A percentile compares a stretch with the other conserved stretches of the same genome.
These are phyloP conservation scores for Oryza meyeriana DNA, from an alignment of 176 grass and related monocot genomes.

Conservation along the genomic window DNA sequence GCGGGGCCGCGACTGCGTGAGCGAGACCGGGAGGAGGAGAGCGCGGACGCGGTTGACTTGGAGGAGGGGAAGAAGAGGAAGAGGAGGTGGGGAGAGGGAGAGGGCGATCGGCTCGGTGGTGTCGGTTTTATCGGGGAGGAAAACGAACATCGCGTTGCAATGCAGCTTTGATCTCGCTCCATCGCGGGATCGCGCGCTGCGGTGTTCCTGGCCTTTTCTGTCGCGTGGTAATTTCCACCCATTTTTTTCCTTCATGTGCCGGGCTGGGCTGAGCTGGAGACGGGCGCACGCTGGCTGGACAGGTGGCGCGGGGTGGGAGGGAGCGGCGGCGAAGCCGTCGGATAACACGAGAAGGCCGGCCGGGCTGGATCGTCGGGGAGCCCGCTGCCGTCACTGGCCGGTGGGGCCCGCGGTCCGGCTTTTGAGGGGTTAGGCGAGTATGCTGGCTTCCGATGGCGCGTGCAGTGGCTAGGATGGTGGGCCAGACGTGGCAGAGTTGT, in stretches of 20 bases:
- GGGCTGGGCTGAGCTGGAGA: conserved; percentile 7
- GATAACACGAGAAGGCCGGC: conserved; percentile 60
- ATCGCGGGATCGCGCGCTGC: too few species aligned
- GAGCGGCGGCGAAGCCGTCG: background rate
- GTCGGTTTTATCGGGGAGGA: conserved; percentile 20
- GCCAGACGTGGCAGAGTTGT: too few species aligned
- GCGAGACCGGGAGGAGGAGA: background rate
- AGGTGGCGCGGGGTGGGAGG: background rate
- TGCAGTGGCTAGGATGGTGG: too few species aligned
- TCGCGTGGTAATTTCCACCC: background rate
- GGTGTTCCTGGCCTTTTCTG: background rate
- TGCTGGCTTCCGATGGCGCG: too few species aligned
- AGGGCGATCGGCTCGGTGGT: background rate
- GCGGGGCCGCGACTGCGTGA: background rate
- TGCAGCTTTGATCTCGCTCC: background rate
- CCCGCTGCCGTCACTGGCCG: background rate
- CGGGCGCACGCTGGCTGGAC: background rate
- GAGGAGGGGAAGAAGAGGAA: background rate
- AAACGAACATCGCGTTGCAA: background rate
- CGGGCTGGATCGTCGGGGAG: background rate
- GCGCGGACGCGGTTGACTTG: conserved; percentile 8
- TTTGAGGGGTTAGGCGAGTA: conserved; percentile 30
- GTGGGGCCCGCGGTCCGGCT: background rate
- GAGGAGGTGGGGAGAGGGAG: too few species aligned
- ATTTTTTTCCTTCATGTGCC: background rate